Evolutionary conservation across 257 asterid species (phyloP).

Genomic region (Verbena officinalis): DNA sequence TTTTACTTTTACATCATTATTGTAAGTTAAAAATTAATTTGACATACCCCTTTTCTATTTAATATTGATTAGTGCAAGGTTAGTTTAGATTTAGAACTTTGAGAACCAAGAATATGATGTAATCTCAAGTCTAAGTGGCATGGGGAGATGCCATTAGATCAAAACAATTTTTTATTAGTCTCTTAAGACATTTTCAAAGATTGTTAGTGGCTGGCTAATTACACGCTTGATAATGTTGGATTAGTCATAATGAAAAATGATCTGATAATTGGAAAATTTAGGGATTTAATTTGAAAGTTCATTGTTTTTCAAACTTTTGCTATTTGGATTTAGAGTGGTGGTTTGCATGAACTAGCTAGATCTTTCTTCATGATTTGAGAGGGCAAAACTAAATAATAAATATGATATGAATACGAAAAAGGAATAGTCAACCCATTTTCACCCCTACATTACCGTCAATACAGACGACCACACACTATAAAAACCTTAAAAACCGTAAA

Average conservation of each 20-base stretch:
- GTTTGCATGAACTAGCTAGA: too few species aligned
- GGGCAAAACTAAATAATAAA: too few species aligned
- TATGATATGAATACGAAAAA: too few species aligned
- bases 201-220: neutral
- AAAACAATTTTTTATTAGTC: neutral
- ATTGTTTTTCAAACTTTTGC: too few species aligned
- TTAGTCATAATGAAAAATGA: too few species aligned
- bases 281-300: too few species aligned
- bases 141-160: neutral
- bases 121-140: neutral
- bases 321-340: too few species aligned
- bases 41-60: neutral
- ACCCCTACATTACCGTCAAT: constrained; percentile 8
- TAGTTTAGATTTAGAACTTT: neutral
- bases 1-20: too few species aligned
- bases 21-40: too few species aligned
- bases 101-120: neutral
- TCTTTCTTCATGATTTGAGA: too few species aligned
- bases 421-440: constrained; percentile 6
- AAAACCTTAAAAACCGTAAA: neutral
- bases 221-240: too few species aligned
- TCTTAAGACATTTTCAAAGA: neutral
- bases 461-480: neutral
- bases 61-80: neutral
- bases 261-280: too few species aligned